Base-by-base conservation (phyloP, 78 protist species). In the Dictyostelium firmibasis region DNA sequence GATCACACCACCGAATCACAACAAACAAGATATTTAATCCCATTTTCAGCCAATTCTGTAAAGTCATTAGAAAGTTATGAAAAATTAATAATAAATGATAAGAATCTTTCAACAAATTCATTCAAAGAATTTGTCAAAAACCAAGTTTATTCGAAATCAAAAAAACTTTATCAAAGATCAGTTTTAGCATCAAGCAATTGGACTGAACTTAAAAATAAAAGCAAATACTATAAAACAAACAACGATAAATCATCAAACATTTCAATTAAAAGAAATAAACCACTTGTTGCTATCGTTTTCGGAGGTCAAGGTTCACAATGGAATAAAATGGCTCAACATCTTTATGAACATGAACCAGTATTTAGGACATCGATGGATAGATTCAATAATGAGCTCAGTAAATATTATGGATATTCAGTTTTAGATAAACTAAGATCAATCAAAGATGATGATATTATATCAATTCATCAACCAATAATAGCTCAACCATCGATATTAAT, bases 251-350 rank as follows among this genome's bases (percentile, higher is more conserved):
- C 89, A 69, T 11, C 60, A n/a, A 31, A 50, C 2, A 16, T 50
- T 4, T 0, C n/a, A 50, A 50, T 50, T 50, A 50, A 50, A 50
- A 50, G 62, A 25, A 25, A n/a, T 64, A 29, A 20, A 18, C 64
- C 93, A 53, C 8, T 29, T 0, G 2, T 84, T 67, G 81, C 70
- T 14, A 75, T 84, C 41, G 91, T 92, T 43, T 92, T 76, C 27
- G 76, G 83, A 47, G 96, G 96, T 25, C 96, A 92, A 86, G 96
- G 96, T 11, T 78, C 96, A 23, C 96, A 92, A 81, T 92, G 91
- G 91, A 83, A 36, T 8, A 47, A 31, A 53, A 92, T 92, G 96
- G 92, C 75, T 35, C 20, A 14, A 33, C 23, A 84, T 18, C 47
- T 92, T 14, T 83, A 91, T 38, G 20, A 70, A 20, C n/a, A 13